Base-by-base conservation (phyloP, 192 early-diverging fungal genomes). In the Coemansia brasiliensis region DNA sequence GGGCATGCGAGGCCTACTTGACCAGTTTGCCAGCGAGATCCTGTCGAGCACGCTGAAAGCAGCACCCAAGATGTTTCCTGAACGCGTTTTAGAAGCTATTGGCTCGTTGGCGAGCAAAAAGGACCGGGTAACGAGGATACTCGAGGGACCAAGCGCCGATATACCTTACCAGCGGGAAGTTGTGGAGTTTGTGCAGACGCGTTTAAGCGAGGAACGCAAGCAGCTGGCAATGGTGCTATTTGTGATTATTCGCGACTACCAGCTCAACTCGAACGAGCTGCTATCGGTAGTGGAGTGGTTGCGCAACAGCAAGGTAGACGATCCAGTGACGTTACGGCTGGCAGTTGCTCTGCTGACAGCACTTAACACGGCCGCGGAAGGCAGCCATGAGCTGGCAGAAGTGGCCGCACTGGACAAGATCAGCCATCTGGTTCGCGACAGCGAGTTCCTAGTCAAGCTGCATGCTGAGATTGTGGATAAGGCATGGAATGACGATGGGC, bases 71-170 rank as follows among this genome's bases (percentile, higher is more conserved):
- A 82, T 82, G 51, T 82, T 88, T 26, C 74, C 85, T 0, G 61
- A 57, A 17, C 83, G 85, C 52, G 59, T 86, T 0, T 61, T 90
- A 24, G 51, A 40, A 8, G 76, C 80, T 4, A 73, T 88, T 20
- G 65, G 80, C 20, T 66, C 45, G 12, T 65, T 87, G 10, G 76
- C 82, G 26, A 64, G 61, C 21, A 73, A 84, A 46, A 59, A 84
- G 38, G 69, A 52, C 38, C 69, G 68, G 6, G 58, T 87, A 51
- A 65, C 63, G 22, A 67, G 67, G 35, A 49, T 80, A 7, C 74
- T 83, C 27, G 62, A 74, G 17, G 79, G 82, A 39, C 75, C 82
- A 8, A 81, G 75, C 1, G 72, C 83, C 1, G 55, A 84, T 24
- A 52, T 82, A 40, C 74, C 80, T 0, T 82, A 74, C 29, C 63